phyloP scores from a whole-genome alignment of 805 yeast genomes.

The Metschnikowia lunata region DNA sequence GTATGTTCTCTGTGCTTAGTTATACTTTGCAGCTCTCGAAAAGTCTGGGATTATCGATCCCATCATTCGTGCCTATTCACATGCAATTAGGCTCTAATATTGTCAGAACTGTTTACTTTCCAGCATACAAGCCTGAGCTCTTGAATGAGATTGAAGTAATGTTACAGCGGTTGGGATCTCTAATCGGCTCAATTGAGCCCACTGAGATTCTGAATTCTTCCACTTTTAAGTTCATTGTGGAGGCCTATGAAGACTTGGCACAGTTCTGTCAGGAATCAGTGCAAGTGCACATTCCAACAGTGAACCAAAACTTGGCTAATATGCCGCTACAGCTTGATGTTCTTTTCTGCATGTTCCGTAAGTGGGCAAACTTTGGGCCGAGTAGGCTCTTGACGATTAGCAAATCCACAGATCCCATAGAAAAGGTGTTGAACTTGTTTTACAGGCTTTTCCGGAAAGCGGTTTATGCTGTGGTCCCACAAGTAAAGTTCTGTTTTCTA shows the following conservation, averaged over 20 bases:
- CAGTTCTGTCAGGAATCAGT: constrained; percentile 24
- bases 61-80: constrained; percentile 27
- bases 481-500: constrained; percentile 36
- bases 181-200: constrained; percentile 3
- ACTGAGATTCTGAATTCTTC: constrained; percentile 3
- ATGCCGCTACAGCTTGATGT: constrained; percentile 29
- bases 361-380: constrained; percentile 35
- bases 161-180: constrained; percentile 23
- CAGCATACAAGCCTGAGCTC: constrained; percentile 31
- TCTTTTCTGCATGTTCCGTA: constrained; percentile 30
- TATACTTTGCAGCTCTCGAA: constrained; percentile 19
- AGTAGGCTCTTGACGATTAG: constrained; percentile 23
- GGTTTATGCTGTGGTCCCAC: constrained; percentile 34
- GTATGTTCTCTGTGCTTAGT: constrained; percentile 33
- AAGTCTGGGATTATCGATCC: constrained; percentile 10
- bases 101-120: constrained; percentile 31
- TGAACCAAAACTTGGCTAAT: constrained; percentile 22
- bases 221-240: constrained; percentile 17
- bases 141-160: constrained; percentile 25
- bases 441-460: constrained; percentile 31
- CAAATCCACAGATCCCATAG: constrained; percentile 26
- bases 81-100: constrained; percentile 33
- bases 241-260: constrained; percentile 22
- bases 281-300: constrained; percentile 24
- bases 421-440: constrained; percentile 29